phyloP scores from a whole-genome alignment of 805 yeast species.

The Saturnispora dispora region DNA sequence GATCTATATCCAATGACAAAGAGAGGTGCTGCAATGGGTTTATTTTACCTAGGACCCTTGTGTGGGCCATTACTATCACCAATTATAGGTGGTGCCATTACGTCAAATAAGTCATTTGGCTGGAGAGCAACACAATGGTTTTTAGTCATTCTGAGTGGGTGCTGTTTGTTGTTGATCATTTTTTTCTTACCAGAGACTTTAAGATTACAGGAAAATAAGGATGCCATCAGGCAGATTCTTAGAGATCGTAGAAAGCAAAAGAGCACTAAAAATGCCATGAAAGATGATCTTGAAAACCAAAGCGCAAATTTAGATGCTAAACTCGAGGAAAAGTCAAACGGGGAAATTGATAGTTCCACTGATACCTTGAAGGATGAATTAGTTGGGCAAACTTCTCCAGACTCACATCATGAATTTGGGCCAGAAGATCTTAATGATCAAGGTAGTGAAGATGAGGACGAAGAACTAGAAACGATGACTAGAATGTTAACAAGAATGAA shows the following conservation, averaged over 20 bases:
- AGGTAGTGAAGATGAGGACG: conserved; percentile 7
- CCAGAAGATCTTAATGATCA: background rate
- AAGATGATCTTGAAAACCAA: conserved; percentile 11
- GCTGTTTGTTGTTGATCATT: conserved; percentile 38
- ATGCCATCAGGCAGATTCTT: conserved; percentile 40
- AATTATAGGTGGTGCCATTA: conserved; percentile 67
- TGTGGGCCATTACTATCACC: conserved; percentile 78
- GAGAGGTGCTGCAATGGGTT: conserved; percentile 74
- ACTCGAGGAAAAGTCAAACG: background rate
- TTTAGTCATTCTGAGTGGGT: conserved; percentile 56
- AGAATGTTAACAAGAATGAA: conserved; percentile 30
- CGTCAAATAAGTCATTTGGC: conserved; percentile 49
- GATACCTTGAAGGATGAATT: conserved; percentile 1
- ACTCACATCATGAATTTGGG: background rate
- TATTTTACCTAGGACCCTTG: conserved; percentile 71
- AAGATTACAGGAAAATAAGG: conserved; percentile 50
- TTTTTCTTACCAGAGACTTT: conserved; percentile 74
- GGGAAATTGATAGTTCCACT: background rate
- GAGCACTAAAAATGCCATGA: conserved; percentile 9
- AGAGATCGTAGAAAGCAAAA: conserved; percentile 26
- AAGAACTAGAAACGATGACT: conserved; percentile 22
- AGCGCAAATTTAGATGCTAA: background rate
- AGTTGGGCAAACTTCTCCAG: background rate
- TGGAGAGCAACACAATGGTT: conserved; percentile 92
- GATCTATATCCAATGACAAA: conserved; percentile 60